A percentile compares a stretch with the other conserved stretches of the same genome.
Evolutionary conservation across 2,329 filamentous ascomycete species (phyloP).

Genomic region (Penicillium brasilianum): DNA sequence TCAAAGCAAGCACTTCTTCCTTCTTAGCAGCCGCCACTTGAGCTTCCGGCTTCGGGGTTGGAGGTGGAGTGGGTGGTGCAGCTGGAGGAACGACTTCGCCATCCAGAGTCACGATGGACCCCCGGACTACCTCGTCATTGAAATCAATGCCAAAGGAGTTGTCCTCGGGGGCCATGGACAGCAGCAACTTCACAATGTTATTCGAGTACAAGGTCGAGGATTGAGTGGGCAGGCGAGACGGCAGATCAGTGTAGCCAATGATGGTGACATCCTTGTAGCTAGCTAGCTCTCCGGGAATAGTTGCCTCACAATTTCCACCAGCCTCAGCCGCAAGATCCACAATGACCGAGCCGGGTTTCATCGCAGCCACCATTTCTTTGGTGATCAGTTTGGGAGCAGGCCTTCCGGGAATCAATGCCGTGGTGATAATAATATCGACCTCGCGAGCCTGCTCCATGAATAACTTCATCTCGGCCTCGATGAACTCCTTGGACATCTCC

Average conservation of each 20-base stretch:
- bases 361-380: conserved; percentile 76
- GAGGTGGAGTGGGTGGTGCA: conserved; percentile 68
- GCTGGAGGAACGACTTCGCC: conserved; percentile 77
- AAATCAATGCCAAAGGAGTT: conserved; percentile 82
- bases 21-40: conserved; percentile 56
- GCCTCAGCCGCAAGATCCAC: conserved; percentile 88
- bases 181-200: conserved; percentile 86
- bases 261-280: conserved; percentile 79
- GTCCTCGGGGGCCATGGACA: conserved; percentile 79
- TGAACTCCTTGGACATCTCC: conserved; percentile 93
- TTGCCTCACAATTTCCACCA: conserved; percentile 86
- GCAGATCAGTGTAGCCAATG: conserved; percentile 88
- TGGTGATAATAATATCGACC: conserved; percentile 91
- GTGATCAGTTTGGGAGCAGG: conserved; percentile 85
- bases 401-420: conserved; percentile 84
- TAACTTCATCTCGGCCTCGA: conserved; percentile 89
- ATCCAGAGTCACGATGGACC: conserved; percentile 79
- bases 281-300: conserved; percentile 71
- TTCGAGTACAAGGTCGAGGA: conserved; percentile 91
- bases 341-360: conserved; percentile 88
- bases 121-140: conserved; percentile 82
- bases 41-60: conserved; percentile 57
- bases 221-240: conserved; percentile 84
- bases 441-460: conserved; percentile 87
- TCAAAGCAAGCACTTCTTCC: conserved; percentile 68